phyloP scores from a whole-genome alignment of 1,284 basidiomycete genomes.

The Moesziomyces parantarcticus region DNA sequence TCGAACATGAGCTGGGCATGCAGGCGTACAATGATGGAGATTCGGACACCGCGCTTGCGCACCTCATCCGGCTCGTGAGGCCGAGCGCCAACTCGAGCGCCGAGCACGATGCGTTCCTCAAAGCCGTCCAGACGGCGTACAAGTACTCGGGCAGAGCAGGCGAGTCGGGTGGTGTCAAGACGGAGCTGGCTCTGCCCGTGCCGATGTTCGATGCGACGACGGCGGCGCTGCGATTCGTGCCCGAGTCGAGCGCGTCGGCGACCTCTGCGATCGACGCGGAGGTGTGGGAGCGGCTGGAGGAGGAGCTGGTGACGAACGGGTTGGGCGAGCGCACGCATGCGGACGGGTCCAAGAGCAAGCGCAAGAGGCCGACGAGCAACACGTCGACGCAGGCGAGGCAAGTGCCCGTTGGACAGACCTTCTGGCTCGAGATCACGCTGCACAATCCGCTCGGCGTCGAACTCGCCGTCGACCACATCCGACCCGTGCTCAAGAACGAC shows the following conservation, averaged over 20 bases:
- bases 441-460: slow-evolving; percentile 69
- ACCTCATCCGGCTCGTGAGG: slow-evolving; percentile 68
- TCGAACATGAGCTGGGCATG: slow-evolving; percentile 71
- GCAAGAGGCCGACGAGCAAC: slow-evolving; percentile 21
- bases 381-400: slow-evolving; percentile 20
- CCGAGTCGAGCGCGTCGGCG: slow-evolving; percentile 24
- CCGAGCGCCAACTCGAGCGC: slow-evolving; percentile 35
- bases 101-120: slow-evolving; percentile 69
- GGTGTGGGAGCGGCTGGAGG: slow-evolving; percentile 34
- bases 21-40: slow-evolving; percentile 72
- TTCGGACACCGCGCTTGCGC: slow-evolving; percentile 69
- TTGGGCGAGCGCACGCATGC: slow-evolving; percentile 11
- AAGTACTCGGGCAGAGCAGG: slow-evolving; percentile 56
- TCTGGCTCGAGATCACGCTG: slow-evolving; percentile 69
- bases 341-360: slow-evolving; percentile 11
- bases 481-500: slow-evolving; percentile 9
- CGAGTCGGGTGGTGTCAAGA: too few relatives aligned
- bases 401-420: slow-evolving; percentile 61
- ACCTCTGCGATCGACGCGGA: slow-evolving; percentile 11
- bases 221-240: slow-evolving; percentile 21
- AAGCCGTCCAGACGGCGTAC: slow-evolving; percentile 71
- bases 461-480: slow-evolving; percentile 15
- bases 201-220: slow-evolving; percentile 18
- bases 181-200: slow-evolving; percentile 1
- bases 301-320: slow-evolving; percentile 22